Evolutionary conservation across 148 eudicot species (phyloP), one percentile per base, ranked within the genome.

Genomic region (Pharnaceum exiguum): DNA sequence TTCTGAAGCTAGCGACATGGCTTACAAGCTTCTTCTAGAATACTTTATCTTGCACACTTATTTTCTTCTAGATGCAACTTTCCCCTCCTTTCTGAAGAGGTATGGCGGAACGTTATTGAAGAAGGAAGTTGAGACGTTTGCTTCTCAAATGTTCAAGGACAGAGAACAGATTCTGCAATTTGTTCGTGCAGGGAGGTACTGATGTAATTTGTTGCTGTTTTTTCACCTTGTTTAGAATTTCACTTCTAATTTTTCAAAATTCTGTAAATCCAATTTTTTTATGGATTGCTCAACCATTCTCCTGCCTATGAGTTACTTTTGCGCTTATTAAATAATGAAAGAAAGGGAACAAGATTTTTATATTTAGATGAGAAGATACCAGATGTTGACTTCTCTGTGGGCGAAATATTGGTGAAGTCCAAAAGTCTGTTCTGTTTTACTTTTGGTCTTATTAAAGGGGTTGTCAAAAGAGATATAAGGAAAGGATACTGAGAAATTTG

Each of bases 1-100:
- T 57, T 78, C 89, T 25, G 96, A 93, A 80, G 96, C 96, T 57
- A 89, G 99, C 75, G 95, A 89, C 50, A 82, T 83, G 95, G 96
- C 99, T 51, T 89, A 96, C 24, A 86, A 83, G 59, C 77, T 86
- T 57, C 68, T 93, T 58, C 49, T 93, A 65, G 95, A 93, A 75
- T 93, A 86, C 73, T 82, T 93, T 59, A 67, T 74, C 55, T 60
- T 89, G 83, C 99, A 93, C 71, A 78, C 91, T 1, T 89, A 70
- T 67, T 93, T 93, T 71, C 88, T 85, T 62, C 82, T 93, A 21
- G 99, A 93, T 66, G 80, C 78, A 18, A 73, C 95, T 42, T 83
- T 88, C 63, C 80, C 82, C 1, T 51, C 81, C 46, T 55, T 81
- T 48, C 69, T 81, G 28, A 79, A 79, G 70, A 81, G 75, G 28